phyloP scores from a whole-genome alignment of 257 asterid species.

The Forsythia viridissima region DNA sequence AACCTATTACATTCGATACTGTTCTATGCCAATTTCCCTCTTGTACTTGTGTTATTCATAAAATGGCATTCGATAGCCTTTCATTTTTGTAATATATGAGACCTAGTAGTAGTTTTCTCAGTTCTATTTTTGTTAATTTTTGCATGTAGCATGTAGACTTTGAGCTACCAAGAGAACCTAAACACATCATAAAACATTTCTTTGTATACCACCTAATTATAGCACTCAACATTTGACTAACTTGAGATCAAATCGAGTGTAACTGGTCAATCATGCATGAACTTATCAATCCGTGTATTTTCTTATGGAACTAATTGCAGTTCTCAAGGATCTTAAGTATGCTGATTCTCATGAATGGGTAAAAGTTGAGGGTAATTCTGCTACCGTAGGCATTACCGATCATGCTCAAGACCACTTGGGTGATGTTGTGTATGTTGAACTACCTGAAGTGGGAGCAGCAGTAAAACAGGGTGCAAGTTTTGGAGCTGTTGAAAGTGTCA shows the following conservation, averaged over 20 bases:
- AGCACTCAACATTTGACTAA: background rate
- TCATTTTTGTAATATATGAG: background rate
- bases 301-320: conserved; percentile 41
- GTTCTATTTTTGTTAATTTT: too few relatives aligned
- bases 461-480: conserved; percentile 76
- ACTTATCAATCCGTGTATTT: background rate
- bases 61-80: background rate
- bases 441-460: conserved; percentile 72
- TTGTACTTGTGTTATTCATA: background rate
- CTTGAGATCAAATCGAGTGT: background rate
- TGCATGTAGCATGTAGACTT: background rate
- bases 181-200: background rate
- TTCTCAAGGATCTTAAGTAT: conserved; percentile 78
- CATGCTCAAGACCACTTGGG: conserved; percentile 95
- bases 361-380: conserved; percentile 74
- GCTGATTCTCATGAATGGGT: conserved; percentile 97
- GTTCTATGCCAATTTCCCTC: background rate
- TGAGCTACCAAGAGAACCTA: too few relatives aligned
- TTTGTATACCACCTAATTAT: too few relatives aligned
- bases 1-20: background rate
- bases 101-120: background rate
- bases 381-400: conserved; percentile 85
- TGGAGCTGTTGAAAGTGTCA: conserved; percentile 97
- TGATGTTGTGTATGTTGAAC: conserved; percentile 85
- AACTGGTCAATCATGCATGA: background rate